Percentiles rank a stretch among this genome's conserved stretches.
Conservation (phyloP, 768 basidiomycete species). For the Podaxis sp. region DNA sequence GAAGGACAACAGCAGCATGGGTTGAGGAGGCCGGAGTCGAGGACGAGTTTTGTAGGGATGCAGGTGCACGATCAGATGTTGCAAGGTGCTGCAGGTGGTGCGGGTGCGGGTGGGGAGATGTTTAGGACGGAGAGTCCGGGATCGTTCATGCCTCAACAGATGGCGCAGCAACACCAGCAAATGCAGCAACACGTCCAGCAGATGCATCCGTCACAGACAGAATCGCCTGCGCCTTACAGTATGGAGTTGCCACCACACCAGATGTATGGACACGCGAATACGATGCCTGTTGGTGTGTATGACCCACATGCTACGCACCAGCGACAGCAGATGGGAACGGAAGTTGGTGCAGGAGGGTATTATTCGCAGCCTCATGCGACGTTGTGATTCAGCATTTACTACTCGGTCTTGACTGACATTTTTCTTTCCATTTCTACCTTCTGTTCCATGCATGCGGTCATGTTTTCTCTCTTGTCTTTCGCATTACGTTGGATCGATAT, state of each 20-base stretch:
- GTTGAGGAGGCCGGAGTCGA: conserved; percentile 40
- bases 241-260: conserved; percentile 33
- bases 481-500: not conserved
- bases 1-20: conserved; percentile 32
- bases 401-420: not conserved
- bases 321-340: conserved; percentile 1
- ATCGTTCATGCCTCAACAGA: conserved; percentile 19
- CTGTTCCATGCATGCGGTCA: not conserved
- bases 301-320: conserved; percentile 18
- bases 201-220: conserved; percentile 37
- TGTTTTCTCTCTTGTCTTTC: not conserved
- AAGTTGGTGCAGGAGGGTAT: conserved; percentile 21
- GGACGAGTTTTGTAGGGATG: conserved; percentile 30
- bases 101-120: conserved; percentile 18
- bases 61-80: conserved; percentile 38
- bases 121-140: conserved; percentile 20
- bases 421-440: not conserved
- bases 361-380: conserved; percentile 26
- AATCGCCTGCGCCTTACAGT: conserved; percentile 36
- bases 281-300: conserved; percentile 21
- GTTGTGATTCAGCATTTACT: conserved; percentile 16
- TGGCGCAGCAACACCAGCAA: not conserved
- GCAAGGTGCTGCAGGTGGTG: not conserved
- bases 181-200: conserved; percentile 18
- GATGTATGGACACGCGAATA: conserved; percentile 18